A percentile compares a stretch with the other conserved stretches of the same genome.
phyloP scores from a whole-genome alignment of 306 rosid species.

The Glycyrrhiza uralensis region DNA sequence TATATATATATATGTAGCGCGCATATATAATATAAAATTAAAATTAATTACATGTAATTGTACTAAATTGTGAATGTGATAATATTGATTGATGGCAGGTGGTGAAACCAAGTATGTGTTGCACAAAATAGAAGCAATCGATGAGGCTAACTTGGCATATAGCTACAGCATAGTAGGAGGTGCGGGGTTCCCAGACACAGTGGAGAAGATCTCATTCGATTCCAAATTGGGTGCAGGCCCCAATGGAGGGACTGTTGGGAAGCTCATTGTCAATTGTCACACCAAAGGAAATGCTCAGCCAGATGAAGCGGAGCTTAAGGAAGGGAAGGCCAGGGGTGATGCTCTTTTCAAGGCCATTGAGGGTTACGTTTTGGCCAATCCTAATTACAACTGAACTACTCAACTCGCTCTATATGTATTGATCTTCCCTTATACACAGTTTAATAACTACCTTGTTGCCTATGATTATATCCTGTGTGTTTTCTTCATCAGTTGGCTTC shows the following conservation, averaged over 20 bases:
- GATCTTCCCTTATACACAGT: too few species aligned
- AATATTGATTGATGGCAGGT: constrained; percentile 8
- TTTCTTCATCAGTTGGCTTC: too few species aligned
- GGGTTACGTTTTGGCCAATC: constrained; percentile 37
- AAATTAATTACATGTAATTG: too few species aligned
- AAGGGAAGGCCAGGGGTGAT: constrained; percentile 34
- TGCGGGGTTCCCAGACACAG: background rate
- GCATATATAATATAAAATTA: too few species aligned
- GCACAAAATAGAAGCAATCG: constrained; percentile 34
- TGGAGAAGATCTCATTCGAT: constrained; percentile 35
- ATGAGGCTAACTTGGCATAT: constrained; percentile 27
- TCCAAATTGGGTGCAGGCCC: constrained; percentile 25
- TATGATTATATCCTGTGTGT: too few species aligned
- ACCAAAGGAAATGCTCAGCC: constrained; percentile 35
- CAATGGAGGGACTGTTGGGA: constrained; percentile 31
- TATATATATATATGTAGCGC: too few species aligned
- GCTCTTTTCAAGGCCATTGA: constrained; percentile 44
- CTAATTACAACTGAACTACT: constrained; percentile 23
- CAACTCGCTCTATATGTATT: too few species aligned
- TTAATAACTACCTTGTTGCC: too few species aligned
- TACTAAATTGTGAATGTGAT: too few species aligned
- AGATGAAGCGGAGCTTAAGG: constrained; percentile 15
- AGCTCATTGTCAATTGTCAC: background rate
- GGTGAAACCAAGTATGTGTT: constrained; percentile 25
- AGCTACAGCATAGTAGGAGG: constrained; percentile 43